Conservation (phyloP, 108 stramenopile species). For the Nitzschia palea region DNA sequence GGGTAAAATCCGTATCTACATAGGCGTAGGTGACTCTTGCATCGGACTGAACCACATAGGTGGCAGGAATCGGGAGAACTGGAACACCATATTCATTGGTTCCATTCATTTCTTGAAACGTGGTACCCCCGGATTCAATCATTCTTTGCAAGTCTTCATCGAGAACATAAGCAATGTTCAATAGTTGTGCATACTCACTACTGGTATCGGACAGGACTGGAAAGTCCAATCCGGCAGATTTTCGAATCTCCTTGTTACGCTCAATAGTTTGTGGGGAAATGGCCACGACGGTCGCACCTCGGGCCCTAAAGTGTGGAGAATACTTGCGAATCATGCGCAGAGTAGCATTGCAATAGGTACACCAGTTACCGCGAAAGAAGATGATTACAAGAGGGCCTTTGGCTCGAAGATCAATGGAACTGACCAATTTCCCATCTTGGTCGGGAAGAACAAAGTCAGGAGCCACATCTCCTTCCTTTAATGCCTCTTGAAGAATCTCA, state of each 20-base stretch:
- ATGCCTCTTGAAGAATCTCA: background rate
- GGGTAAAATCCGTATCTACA: constrained; percentile 9
- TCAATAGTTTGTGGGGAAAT: constrained; percentile 10
- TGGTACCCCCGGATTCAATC: background rate
- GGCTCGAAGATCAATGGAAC: constrained; percentile 7
- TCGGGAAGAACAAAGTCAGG: constrained; percentile 29
- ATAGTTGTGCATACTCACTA: constrained; percentile 6
- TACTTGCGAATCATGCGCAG: constrained; percentile 10
- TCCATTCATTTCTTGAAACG: background rate
- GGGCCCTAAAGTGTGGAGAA: constrained; percentile 7
- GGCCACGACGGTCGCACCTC: constrained; percentile 18
- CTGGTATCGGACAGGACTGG: constrained; percentile 16
- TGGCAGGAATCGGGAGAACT: constrained; percentile 21
- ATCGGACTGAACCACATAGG: constrained; percentile 24
- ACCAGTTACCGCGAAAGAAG: constrained; percentile 30
- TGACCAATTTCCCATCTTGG: background rate
- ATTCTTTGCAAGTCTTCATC: background rate
- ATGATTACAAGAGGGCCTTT: constrained; percentile 20
- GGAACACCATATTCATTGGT: constrained; percentile 11
- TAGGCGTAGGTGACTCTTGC: constrained; percentile 3
- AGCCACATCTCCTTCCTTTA: constrained; percentile 2
- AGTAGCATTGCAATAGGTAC: constrained; percentile 14
- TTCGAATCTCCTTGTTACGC: background rate
- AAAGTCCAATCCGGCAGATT: constrained; percentile 6
- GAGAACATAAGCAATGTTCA: constrained; percentile 7